Conservation (phyloP, 2,329 filamentous ascomycete genomes). For the Microascus cirrosus region DNA sequence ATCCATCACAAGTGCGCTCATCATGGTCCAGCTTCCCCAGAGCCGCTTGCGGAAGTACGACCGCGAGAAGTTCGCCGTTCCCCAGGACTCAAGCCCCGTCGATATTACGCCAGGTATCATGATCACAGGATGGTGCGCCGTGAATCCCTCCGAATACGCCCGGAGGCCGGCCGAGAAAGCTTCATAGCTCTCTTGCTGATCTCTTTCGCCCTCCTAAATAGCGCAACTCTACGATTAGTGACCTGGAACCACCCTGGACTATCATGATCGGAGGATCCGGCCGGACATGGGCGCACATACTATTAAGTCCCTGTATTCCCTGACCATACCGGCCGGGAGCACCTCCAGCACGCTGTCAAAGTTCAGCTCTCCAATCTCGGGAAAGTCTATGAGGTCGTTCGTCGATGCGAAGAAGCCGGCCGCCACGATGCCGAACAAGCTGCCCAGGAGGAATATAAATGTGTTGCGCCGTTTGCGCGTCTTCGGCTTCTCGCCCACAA, state of each 20-base stretch:
- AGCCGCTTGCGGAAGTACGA: constrained; percentile 89
- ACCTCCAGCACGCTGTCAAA: constrained; percentile 82
- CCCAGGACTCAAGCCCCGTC: constrained; percentile 93
- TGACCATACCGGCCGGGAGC: constrained; percentile 73
- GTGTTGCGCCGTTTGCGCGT: constrained; percentile 63
- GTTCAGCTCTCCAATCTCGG: constrained; percentile 59
- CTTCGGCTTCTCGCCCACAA: constrained; percentile 32
- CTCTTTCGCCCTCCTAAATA: constrained; percentile 67
- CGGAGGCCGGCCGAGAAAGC: constrained; percentile 85
- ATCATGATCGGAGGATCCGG: not conserved
- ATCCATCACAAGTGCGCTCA: constrained; percentile 85
- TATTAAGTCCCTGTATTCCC: constrained; percentile 76
- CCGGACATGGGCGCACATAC: constrained; percentile 38
- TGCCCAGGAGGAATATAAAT: constrained; percentile 78
- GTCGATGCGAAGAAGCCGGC: constrained; percentile 83
- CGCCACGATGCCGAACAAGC: constrained; percentile 78
- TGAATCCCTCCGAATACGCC: constrained; percentile 67
- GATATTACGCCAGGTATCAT: constrained; percentile 99
- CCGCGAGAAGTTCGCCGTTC: constrained; percentile 71
- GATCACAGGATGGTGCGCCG: constrained; percentile 77
- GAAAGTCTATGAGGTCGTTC: constrained; percentile 80
- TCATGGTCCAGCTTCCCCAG: constrained; percentile 99
- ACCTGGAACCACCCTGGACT: not conserved
- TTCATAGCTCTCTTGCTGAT: constrained; percentile 76
- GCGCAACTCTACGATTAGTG: not conserved